Conservation (phyloP, 768 basidiomycete genomes). For the Calocybe gangraenosa region DNA sequence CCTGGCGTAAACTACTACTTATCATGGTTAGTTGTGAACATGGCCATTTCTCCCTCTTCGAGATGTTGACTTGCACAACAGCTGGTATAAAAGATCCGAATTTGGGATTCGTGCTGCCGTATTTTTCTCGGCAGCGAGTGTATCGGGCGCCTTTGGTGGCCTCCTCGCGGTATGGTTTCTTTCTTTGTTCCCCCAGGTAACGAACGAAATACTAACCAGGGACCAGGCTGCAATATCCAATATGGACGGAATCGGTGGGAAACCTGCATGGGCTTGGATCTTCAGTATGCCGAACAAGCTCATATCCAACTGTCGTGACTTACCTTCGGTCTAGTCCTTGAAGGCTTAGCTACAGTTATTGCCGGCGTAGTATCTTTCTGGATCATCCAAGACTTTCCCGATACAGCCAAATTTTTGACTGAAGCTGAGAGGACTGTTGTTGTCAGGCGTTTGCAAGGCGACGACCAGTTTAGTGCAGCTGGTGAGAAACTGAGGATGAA, state of each 20-base stretch:
- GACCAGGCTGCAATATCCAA: constrained; percentile 58
- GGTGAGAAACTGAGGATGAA: constrained; percentile 59
- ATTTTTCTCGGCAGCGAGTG: constrained; percentile 76
- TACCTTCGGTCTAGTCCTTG: constrained; percentile 37
- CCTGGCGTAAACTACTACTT: constrained; percentile 68
- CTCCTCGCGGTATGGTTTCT: constrained; percentile 55
- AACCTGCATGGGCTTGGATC: constrained; percentile 68
- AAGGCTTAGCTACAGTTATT: constrained; percentile 65
- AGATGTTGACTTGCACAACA: constrained; percentile 12
- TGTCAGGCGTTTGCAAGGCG: constrained; percentile 59
- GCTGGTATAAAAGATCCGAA: constrained; percentile 66
- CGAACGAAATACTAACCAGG: not conserved
- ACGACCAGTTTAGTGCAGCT: constrained; percentile 69
- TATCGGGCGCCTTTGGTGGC: constrained; percentile 81
- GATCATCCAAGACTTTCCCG: constrained; percentile 82
- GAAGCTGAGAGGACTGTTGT: constrained; percentile 66
- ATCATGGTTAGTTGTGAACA: constrained; percentile 49
- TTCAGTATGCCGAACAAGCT: constrained; percentile 39
- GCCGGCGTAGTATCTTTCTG: constrained; percentile 65
- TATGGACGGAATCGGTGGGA: constrained; percentile 67
- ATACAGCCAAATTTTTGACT: constrained; percentile 74
- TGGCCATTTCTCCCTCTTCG: not conserved
- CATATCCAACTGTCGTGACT: not conserved
- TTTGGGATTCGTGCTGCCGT: constrained; percentile 64
- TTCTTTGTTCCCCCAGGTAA: no score